A percentile compares a stretch with the other conserved stretches of the same genome.
phyloP scores from a whole-genome alignment of 2,329 filamentous ascomycete species.

The Colletotrichum sp. region DNA sequence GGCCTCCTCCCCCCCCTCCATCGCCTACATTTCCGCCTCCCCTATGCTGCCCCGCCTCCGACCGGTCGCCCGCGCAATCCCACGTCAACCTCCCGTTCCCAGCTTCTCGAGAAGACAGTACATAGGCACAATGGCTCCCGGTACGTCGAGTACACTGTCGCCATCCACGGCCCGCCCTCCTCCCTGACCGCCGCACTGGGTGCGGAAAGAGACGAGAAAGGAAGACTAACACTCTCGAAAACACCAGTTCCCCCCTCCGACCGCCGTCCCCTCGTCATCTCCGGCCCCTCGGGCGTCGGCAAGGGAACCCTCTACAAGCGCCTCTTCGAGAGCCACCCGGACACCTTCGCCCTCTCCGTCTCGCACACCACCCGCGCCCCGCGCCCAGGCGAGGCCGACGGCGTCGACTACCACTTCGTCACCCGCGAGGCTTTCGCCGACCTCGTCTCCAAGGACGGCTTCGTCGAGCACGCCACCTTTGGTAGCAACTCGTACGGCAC shows the following conservation, averaged over 20 bases:
- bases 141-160: slow-evolving; percentile 23
- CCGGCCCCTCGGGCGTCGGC: slow-evolving; percentile 79
- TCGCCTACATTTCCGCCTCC: neutral
- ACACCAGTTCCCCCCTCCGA: slow-evolving; percentile 43
- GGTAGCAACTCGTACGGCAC: slow-evolving; percentile 89
- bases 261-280: slow-evolving; percentile 75
- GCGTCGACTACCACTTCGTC: slow-evolving; percentile 83
- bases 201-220: neutral
- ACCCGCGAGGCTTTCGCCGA: slow-evolving; percentile 69
- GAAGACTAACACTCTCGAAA: neutral
- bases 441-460: slow-evolving; percentile 71
- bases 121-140: slow-evolving; percentile 32
- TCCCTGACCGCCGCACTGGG: neutral
- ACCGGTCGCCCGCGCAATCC: slow-evolving; percentile 4
- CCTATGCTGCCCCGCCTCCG: slow-evolving; percentile 16
- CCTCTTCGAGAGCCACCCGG: slow-evolving; percentile 64
- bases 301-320: slow-evolving; percentile 81
- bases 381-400: slow-evolving; percentile 75
- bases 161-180: neutral
- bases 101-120: slow-evolving; percentile 13
- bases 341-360: slow-evolving; percentile 60
- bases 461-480: slow-evolving; percentile 87
- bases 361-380: slow-evolving; percentile 83
- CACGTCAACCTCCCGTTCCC: slow-evolving; percentile 1
- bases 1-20: neutral